Conservation (phyloP, 352 stramenopile genomes). For the Plasmopara halstedii region DNA sequence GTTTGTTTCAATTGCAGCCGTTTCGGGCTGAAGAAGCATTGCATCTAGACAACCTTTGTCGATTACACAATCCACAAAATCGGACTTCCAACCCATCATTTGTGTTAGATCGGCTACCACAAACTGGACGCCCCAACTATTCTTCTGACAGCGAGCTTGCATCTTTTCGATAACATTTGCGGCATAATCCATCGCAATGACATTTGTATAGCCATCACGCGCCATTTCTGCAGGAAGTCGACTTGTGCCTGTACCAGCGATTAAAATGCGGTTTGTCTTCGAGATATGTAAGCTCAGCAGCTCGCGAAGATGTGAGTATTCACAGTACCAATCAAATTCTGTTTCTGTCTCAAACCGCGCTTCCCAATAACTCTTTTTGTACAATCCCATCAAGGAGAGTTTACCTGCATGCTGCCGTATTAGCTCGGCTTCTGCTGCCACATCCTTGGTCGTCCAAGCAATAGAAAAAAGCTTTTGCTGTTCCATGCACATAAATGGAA, state of each 20-base stretch:
- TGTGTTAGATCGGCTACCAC: conserved; percentile 36
- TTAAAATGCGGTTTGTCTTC: conserved; percentile 25
- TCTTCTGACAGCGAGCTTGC: conserved; percentile 23
- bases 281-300: conserved; percentile 26
- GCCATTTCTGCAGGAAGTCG: conserved; percentile 42
- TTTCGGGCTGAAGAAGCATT: conserved; percentile 48
- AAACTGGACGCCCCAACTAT: conserved; percentile 30
- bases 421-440: conserved; percentile 24
- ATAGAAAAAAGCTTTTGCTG: conserved; percentile 39
- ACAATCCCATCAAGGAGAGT: conserved; percentile 47
- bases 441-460: conserved; percentile 29
- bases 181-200: conserved; percentile 47
- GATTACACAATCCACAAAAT: conserved; percentile 37
- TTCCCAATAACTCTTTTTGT: conserved; percentile 57
- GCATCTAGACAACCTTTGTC: conserved; percentile 55
- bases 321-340: conserved; percentile 55
- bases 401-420: conserved; percentile 39
- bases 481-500: conserved; percentile 40
- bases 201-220: conserved; percentile 30
- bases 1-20: conserved; percentile 27
- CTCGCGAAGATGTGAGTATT: conserved; percentile 36
- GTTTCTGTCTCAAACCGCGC: conserved; percentile 38
- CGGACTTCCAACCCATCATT: conserved; percentile 32
- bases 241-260: conserved; percentile 42
- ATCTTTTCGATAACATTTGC: conserved; percentile 50